These are phyloP conservation scores for Tubosaeta sp. DNA, from an alignment of 768 basidiomycete species.

Conservation along the genomic window DNA sequence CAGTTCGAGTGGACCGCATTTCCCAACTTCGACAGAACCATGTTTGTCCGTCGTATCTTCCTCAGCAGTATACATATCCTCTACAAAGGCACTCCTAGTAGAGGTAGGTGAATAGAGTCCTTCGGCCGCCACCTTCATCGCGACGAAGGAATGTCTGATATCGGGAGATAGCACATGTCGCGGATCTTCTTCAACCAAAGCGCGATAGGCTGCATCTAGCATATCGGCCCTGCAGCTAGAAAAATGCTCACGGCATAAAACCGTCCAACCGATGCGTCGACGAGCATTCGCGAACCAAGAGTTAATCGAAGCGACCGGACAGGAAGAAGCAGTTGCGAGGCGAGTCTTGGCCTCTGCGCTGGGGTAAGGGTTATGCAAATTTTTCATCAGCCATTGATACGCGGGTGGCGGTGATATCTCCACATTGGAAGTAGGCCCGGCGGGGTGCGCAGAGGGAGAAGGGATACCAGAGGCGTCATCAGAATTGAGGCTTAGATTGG, in stretches of 20 bases:
- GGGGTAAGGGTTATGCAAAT: conserved; percentile 54
- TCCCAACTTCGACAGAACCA: neutral
- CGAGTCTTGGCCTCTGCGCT: conserved; percentile 23
- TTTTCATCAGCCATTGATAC: conserved; percentile 40
- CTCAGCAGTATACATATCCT: conserved; percentile 26
- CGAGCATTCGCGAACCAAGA: conserved; percentile 47
- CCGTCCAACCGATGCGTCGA: conserved; percentile 52
- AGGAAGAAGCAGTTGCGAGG: conserved; percentile 17
- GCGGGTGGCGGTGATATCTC: too few species aligned
- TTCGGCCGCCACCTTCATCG: conserved; percentile 30
- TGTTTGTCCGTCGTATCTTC: conserved; percentile 24
- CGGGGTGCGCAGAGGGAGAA: too few species aligned
- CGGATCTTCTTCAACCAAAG: conserved; percentile 23
- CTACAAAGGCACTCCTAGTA: conserved; percentile 25
- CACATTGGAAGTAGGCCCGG: too few species aligned
- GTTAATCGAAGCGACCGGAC: conserved; percentile 31
- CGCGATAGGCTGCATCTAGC: conserved; percentile 26
- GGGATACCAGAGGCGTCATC: too few species aligned
- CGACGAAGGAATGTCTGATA: conserved; percentile 24
- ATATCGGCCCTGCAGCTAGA: conserved; percentile 23
- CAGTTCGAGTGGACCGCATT: neutral
- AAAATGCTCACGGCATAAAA: conserved; percentile 30
- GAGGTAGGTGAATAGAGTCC: conserved; percentile 28
- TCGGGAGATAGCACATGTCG: conserved; percentile 6
- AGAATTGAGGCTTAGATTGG: neutral